Conservation (phyloP, 2,329 filamentous ascomycete species). For the Onygenales sp. region DNA sequence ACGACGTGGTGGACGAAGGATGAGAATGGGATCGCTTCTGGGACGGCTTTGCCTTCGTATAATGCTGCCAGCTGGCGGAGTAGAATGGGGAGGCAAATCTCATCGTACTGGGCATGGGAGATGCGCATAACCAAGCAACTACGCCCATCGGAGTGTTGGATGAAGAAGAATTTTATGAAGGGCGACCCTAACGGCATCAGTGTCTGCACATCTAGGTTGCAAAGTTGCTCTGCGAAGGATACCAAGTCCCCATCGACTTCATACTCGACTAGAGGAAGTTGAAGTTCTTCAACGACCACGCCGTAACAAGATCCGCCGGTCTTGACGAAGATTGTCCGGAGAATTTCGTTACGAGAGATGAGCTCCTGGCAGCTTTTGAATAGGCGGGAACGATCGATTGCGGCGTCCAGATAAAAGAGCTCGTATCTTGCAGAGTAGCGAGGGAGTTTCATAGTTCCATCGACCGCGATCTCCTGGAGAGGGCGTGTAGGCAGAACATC, state of each 20-base stretch:
- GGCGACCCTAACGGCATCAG: slow-evolving; percentile 45
- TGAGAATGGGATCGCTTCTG: slow-evolving; percentile 25
- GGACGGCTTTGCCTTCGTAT: slow-evolving; percentile 24
- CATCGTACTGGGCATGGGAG: slow-evolving; percentile 56
- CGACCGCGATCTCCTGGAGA: slow-evolving; percentile 49
- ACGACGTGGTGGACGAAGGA: slow-evolving; percentile 25
- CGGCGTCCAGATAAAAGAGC: slow-evolving; percentile 46
- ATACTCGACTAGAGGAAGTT: slow-evolving; percentile 34
- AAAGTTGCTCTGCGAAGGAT: slow-evolving; percentile 39
- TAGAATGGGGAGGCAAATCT: slow-evolving; percentile 49
- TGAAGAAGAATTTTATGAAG: slow-evolving; percentile 47
- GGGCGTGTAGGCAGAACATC: slow-evolving; percentile 47
- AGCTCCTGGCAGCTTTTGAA: slow-evolving; percentile 33
- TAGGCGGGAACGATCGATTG: slow-evolving; percentile 39
- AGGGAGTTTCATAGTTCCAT: slow-evolving; percentile 46
- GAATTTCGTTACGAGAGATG: slow-evolving; percentile 47
- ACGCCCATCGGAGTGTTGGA: slow-evolving; percentile 22
- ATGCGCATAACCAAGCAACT: slow-evolving; percentile 46
- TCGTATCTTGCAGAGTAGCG: slow-evolving; percentile 54
- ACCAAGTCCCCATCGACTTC: slow-evolving; percentile 38
- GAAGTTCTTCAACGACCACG: slow-evolving; percentile 43
- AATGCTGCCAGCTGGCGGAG: slow-evolving; percentile 46
- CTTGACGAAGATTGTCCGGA: slow-evolving; percentile 49
- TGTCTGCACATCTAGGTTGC: slow-evolving; percentile 41
- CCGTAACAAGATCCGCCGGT: slow-evolving; percentile 35